These are phyloP conservation scores for Lentinus tigrinus DNA, from an alignment of 768 basidiomycete genomes.

Conservation along the genomic window DNA sequence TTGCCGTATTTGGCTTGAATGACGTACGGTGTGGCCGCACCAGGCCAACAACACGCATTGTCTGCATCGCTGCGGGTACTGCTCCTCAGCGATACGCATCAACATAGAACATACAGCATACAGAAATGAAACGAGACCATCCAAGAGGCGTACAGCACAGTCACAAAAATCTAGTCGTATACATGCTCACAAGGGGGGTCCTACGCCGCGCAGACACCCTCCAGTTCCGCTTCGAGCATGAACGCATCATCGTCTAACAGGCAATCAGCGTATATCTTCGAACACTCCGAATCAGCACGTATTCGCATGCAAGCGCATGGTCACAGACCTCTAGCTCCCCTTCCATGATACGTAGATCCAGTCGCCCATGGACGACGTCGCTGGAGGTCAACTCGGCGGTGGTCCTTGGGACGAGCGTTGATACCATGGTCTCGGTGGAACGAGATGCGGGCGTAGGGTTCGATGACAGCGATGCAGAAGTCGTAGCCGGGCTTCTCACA, in stretches of 20 bases:
- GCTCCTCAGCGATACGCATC: no score
- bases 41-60: no score
- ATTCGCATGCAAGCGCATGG: no score
- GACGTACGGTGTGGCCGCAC: neutral
- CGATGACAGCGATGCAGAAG: neutral
- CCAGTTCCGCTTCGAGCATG: neutral
- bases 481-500: neutral
- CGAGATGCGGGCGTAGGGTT: neutral
- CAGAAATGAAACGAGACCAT: neutral
- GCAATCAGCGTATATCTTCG: conserved; percentile 3
- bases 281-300: neutral
- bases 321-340: neutral
- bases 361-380: neutral
- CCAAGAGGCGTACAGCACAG: no score
- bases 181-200: neutral
- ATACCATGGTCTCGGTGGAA: neutral
- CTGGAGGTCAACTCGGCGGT: neutral
- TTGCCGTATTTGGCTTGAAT: neutral
- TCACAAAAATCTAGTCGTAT: no score
- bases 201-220: neutral
- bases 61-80: no score
- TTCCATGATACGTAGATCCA: neutral
- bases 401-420: neutral
- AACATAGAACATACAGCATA: no score
- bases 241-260: conserved; percentile 4